Conservation (phyloP, 1,284 basidiomycete species). For the Exobasidium cylindrosporum region DNA sequence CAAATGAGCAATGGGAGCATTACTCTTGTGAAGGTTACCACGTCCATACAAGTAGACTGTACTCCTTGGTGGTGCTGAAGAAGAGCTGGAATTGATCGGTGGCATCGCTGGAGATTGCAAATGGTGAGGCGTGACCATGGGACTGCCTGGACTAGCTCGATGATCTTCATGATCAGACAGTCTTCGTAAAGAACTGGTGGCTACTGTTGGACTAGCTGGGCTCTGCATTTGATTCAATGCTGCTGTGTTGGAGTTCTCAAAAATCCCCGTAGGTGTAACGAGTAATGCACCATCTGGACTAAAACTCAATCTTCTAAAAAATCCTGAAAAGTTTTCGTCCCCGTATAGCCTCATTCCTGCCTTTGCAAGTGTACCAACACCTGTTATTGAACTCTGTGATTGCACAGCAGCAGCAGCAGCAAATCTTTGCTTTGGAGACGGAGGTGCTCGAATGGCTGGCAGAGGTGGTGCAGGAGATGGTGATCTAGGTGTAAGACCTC, state of each 20-base stretch:
- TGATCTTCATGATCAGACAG: background rate
- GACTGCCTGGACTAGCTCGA: constrained; percentile 35
- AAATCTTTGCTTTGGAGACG: constrained; percentile 41
- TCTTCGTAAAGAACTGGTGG: background rate
- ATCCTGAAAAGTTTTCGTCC: constrained; percentile 91
- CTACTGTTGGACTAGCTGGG: background rate
- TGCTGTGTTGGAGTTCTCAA: constrained; percentile 56
- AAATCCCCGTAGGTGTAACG: constrained; percentile 91
- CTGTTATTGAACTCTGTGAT: background rate
- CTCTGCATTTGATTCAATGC: constrained; percentile 1
- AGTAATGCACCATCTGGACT: constrained; percentile 90
- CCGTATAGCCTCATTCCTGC: constrained; percentile 68
- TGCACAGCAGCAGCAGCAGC: constrained; percentile 23
- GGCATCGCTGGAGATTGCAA: background rate
- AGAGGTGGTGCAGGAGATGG: constrained; percentile 57
- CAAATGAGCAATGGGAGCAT: constrained; percentile 85
- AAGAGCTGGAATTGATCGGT: background rate
- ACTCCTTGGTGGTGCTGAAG: constrained; percentile 40
- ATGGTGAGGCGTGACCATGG: background rate
- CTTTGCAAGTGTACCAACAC: constrained; percentile 22
- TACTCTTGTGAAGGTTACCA: constrained; percentile 68
- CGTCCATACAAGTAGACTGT: constrained; percentile 93
- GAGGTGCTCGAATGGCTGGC: constrained; percentile 48
- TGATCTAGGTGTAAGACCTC: constrained; percentile 33
- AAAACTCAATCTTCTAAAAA: constrained; percentile 89